Evolutionary conservation across 495 filamentous ascomycete species (phyloP).

Genomic region (Podospora appendiculata): DNA sequence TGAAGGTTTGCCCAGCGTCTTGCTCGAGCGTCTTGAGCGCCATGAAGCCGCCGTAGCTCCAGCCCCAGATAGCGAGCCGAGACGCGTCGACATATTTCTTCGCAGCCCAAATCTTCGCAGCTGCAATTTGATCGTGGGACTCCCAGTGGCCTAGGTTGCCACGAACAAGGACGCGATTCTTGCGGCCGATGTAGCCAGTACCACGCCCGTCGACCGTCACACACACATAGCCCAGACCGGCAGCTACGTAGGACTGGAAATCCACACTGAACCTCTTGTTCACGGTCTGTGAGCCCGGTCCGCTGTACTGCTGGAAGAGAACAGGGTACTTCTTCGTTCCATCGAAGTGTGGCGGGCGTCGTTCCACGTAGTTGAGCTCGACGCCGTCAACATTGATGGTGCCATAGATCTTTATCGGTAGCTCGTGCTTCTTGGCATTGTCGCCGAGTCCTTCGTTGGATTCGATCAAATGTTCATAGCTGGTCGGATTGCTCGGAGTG

Average conservation of each 20-base stretch:
- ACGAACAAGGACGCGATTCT: conserved; percentile 72
- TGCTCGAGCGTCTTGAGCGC: conserved; percentile 91
- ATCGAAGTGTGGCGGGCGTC: conserved; percentile 86
- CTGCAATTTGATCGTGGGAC: conserved; percentile 82
- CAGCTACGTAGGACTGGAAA: conserved; percentile 86
- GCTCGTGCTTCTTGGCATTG: conserved; percentile 64
- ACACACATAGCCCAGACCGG: conserved; percentile 83
- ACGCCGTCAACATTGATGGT: conserved; percentile 63
- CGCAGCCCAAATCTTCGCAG: conserved; percentile 74
- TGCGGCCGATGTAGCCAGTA: conserved; percentile 82
- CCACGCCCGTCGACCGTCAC: conserved; percentile 92
- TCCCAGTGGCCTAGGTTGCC: conserved; percentile 81
- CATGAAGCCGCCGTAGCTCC: conserved; percentile 96
- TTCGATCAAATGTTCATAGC: conserved; percentile 65
- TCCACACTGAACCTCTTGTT: conserved; percentile 75
- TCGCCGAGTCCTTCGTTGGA: conserved; percentile 63
- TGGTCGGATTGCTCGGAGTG: conserved; percentile 59
- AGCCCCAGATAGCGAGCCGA: conserved; percentile 92
- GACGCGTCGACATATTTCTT: conserved; percentile 79
- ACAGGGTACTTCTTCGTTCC: conserved; percentile 82
- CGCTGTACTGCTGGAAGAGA: conserved; percentile 87
- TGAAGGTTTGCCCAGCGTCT: conserved; percentile 83
- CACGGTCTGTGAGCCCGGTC: conserved; percentile 83
- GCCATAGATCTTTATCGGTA: conserved; percentile 78
- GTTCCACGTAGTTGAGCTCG: conserved; percentile 83